Conservation (phyloP, 2,329 filamentous ascomycete genomes). For the Dendrostoma leiphaemia region DNA sequence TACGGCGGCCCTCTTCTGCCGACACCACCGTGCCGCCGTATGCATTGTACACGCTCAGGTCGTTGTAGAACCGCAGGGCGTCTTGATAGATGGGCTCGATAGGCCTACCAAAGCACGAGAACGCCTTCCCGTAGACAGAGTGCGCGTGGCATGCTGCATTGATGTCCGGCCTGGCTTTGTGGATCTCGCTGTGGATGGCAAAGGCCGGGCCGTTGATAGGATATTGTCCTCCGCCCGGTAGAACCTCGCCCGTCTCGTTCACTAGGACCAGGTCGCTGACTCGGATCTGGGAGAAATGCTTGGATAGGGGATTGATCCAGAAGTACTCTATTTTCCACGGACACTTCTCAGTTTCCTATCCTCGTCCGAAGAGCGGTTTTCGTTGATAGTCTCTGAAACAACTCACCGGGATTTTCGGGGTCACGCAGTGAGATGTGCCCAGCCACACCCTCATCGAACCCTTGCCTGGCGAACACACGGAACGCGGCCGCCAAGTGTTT, state of each 20-base stretch:
- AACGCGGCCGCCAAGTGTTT: constrained; percentile 56
- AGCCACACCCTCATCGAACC: constrained; percentile 57
- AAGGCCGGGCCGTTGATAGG: constrained; percentile 39
- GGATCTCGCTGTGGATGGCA: constrained; percentile 60
- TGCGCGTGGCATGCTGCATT: constrained; percentile 53
- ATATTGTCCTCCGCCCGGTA: background rate
- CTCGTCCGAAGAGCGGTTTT: no score
- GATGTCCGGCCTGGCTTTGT: constrained; percentile 57
- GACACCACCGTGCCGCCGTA: background rate
- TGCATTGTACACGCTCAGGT: background rate
- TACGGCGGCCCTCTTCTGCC: background rate
- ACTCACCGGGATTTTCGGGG: background rate
- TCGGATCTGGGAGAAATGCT: constrained; percentile 57
- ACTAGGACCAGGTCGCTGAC: constrained; percentile 60
- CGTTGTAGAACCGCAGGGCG: background rate
- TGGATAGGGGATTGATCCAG: constrained; percentile 61
- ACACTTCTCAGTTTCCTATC: no score
- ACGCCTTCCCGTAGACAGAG: constrained; percentile 56
- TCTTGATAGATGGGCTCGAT: background rate
- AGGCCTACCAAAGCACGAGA: constrained; percentile 31
- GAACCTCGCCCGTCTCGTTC: constrained; percentile 42
- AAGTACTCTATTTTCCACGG: constrained; percentile 35
- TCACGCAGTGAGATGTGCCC: constrained; percentile 57
- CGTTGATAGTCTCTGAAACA: no score
- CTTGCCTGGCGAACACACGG: constrained; percentile 56